Base-by-base conservation (phyloP, 78 protist species). In the Dictyostelium intermedium region DNA sequence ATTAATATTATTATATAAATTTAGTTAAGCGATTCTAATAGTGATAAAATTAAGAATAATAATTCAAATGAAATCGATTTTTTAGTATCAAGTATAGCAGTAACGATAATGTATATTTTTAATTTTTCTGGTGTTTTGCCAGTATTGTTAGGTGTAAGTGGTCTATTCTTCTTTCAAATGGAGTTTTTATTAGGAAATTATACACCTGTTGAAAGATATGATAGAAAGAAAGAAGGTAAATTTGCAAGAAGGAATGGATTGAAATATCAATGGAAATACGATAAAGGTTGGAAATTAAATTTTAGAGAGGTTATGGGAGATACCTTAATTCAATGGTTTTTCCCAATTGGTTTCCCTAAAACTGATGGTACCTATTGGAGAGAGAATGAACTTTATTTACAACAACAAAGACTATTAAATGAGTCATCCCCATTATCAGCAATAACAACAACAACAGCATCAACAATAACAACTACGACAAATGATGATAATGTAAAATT, bases 271-370 rank as follows among this genome's bases (percentile, higher is more conserved):
- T 87, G 93, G 93, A 76, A 74, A 87, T 87, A 79, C 16, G 93
- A 87, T 87, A 37, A 72, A 41, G 93, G 93, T 25, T 27, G 50
- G 73, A 87, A 34, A 66, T 20, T 43, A 23, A 87, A 87, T 45
- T 87, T 87, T 87, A 87, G 47, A 79, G 85, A 87, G 8, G 93
- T 87, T 7, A 77, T 87, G 69, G 93, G 93, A 23, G 93, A 87
- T 25, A 20, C 70, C 6, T 20, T 16, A 8, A 39, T 39, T 14
- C 41, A 79, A n/a, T 87, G 93, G 93, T 61, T 77, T 16, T 63
- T 81, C 3, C 85, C 93, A 25, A 43, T 56, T 13, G 93, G 93
- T 45, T 14, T 27, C 7, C 93, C 93, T 2, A 87, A 79, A 66
- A 45, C 70, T 23, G 93, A 87, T 87, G 93, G 93, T 43, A 78